Evolutionary conservation across 1,139 yeast species (phyloP), one percentile per base, ranked within the genome.

Genomic region (Suhomyces taliae): DNA sequence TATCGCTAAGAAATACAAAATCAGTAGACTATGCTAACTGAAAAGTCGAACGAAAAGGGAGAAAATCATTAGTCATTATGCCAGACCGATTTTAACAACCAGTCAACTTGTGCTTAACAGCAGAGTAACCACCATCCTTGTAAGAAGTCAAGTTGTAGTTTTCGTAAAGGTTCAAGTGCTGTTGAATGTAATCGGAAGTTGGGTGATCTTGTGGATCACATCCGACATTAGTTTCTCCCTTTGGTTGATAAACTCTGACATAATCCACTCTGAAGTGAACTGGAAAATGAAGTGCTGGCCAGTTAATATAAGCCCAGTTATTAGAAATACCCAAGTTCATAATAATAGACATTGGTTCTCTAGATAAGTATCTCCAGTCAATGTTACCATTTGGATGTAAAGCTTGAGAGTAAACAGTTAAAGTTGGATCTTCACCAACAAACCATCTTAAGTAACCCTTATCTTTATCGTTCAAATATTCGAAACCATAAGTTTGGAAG

Each of bases 341-440:
- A 53, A 90, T 72, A 35, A 90, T 72, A 2, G 90, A 76, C 96
- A 90, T 87, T 50, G 97, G 97, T 63, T 90, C 97, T 64, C 85
- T 84, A 12, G 93, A 77, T 41, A 90, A 78, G 47, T 76, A 64
- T 61, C 97, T 79, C 82, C 85, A 80, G 14, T 83, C 91, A 48
- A 90, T 69, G 61, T 90, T 90, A 51, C 97, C 97, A 62, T 86
- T 85, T 14, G 95, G 93, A 50, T 86, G 86, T 42, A 89, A 67
- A 1, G 93, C 83, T 10, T 72, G 72, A 0, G 88, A 78, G 48
- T 76, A 73, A 33, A 87, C 58, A 1, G 90, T 83, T 56, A 80
- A 74, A 1, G 91, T 82, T 4, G 89, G 85, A 15, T 74, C 72
- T 36, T 78, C 78, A 19, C 95, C 96, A 29, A 87, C 86, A 57